Evolutionary conservation across 164 flowering plant genomes (phyloP).

Genomic region (Akebia trifoliata): DNA sequence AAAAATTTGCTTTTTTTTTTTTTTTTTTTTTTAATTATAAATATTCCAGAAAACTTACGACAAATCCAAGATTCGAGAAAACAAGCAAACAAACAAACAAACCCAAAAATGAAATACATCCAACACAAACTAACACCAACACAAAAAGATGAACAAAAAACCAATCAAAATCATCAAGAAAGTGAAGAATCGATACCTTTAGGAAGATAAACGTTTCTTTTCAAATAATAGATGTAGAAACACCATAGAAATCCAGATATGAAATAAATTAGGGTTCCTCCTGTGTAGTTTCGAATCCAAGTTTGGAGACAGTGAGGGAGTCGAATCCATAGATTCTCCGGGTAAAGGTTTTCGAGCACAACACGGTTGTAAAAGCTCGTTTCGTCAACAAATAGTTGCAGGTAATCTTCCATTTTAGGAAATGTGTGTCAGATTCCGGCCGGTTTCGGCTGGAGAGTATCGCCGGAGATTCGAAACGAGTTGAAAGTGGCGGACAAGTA

Average conservation of each 20-base stretch:
- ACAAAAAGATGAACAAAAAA: not conserved
- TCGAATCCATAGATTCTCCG: conserved; percentile 39
- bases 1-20: too few species aligned
- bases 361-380: conserved; percentile 59
- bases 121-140: not conserved
- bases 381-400: conserved; percentile 48
- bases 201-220: conserved; percentile 65
- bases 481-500: too few species aligned
- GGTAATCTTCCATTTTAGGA: conserved; percentile 30
- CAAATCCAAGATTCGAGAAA: not conserved
- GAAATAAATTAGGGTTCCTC: conserved; percentile 53
- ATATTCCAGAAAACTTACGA: too few species aligned
- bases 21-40: too few species aligned
- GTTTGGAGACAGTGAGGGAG: conserved; percentile 60
- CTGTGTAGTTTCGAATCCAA: conserved; percentile 80
- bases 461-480: not conserved
- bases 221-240: conserved; percentile 71
- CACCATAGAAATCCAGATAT: conserved; percentile 78
- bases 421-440: not conserved
- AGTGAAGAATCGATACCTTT: conserved; percentile 42
- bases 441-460: not conserved
- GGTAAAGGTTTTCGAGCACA: conserved; percentile 52
- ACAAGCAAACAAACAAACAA: not conserved
- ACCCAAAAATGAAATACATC: not conserved
- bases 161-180: not conserved